Conservation (phyloP, 2,329 filamentous ascomycete species). For the Mollisia scopiformis region DNA sequence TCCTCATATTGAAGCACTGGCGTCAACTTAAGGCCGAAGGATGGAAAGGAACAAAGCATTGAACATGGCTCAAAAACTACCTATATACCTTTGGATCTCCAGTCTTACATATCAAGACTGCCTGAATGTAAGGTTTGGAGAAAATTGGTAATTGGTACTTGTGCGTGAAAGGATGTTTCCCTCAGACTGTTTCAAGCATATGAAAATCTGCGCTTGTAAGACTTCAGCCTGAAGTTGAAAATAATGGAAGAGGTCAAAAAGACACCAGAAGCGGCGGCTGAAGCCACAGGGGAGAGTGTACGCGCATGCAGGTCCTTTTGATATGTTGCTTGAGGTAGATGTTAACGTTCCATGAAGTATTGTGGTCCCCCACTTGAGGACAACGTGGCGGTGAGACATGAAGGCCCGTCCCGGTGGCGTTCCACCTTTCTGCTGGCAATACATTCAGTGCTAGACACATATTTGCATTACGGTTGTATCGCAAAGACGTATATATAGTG, state of each 20-base stretch:
- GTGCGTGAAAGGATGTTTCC: background rate
- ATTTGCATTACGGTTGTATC: background rate
- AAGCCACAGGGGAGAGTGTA: background rate
- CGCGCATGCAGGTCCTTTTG: background rate
- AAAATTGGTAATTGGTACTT: background rate
- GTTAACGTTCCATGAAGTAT: background rate
- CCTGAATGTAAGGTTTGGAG: background rate
- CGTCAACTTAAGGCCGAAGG: background rate
- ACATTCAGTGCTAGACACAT: background rate
- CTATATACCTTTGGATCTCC: background rate
- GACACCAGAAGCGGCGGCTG: background rate
- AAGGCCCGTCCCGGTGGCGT: no score
- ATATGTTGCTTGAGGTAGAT: background rate
- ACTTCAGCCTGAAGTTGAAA: slow-evolving; percentile 3
- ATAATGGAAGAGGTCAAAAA: background rate
- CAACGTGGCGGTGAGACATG: background rate
- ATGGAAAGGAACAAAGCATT: background rate
- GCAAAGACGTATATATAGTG: no score
- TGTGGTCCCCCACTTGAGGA: no score
- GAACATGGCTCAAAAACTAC: background rate
- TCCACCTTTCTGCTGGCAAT: background rate
- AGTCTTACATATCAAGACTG: background rate
- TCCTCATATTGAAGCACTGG: background rate
- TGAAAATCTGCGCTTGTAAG: background rate
- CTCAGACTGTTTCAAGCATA: slow-evolving; percentile 4